phyloP scores from a whole-genome alignment of 2,329 filamentous ascomycete genomes.

The Malbranchea cinnamomea region DNA sequence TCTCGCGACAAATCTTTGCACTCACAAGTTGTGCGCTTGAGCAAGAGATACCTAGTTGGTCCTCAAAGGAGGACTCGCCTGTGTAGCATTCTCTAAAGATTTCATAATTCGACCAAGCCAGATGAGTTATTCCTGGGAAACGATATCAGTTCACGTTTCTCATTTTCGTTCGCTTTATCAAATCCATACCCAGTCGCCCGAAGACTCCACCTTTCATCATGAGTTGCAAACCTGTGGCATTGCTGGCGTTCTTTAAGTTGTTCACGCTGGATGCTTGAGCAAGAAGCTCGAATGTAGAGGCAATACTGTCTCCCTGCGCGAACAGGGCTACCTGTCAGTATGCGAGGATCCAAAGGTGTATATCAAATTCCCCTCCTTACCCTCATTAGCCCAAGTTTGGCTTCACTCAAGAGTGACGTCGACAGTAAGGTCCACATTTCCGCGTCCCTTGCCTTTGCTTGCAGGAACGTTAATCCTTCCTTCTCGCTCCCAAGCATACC shows the following conservation, averaged over 20 bases:
- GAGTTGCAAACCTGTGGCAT: conserved; percentile 58
- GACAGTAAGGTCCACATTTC: conserved; percentile 77
- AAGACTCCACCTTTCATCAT: conserved; percentile 60
- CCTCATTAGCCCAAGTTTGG: conserved; percentile 60
- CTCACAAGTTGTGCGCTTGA: conserved; percentile 49
- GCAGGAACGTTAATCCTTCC: conserved; percentile 70
- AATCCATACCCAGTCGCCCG: conserved; percentile 52
- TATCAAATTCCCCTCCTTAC: conserved; percentile 35
- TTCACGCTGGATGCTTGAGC: conserved; percentile 72
- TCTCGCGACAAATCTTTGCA: neutral
- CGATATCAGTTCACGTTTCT: no score
- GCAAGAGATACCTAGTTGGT: conserved; percentile 60
- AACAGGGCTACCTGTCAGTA: conserved; percentile 1
- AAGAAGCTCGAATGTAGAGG: conserved; percentile 57
- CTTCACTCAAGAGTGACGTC: conserved; percentile 71
- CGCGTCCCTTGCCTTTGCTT: conserved; percentile 69
- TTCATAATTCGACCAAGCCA: conserved; percentile 47
- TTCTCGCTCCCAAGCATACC: conserved; percentile 64
- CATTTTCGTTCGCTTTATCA: no score
- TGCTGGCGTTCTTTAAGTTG: conserved; percentile 58
- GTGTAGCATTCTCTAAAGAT: conserved; percentile 62
- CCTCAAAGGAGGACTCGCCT: conserved; percentile 52
- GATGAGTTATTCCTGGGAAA: conserved; percentile 35
- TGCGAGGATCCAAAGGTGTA: neutral
- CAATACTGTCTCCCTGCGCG: conserved; percentile 39